Base-by-base conservation (phyloP, 2,329 filamentous ascomycete genomes). In the Lachnum nothofagi region DNA sequence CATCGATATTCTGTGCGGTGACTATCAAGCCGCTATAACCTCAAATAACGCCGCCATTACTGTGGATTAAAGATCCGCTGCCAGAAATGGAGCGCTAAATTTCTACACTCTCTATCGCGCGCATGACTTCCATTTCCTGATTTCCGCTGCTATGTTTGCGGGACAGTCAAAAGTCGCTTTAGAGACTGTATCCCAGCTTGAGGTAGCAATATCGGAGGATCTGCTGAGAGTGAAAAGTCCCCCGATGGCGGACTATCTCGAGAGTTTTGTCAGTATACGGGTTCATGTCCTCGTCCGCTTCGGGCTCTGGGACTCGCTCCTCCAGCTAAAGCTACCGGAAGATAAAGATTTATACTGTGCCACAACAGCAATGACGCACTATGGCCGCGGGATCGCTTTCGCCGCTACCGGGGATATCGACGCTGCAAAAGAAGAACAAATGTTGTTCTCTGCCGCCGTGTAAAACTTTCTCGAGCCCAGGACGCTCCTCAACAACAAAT, bases 171-270 rank as follows among this genome's bases (percentile, higher is more conserved):
- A 68, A 20, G 70, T 83, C 9, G 83, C 85, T 0, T 63, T 90
- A 2, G 75, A 84, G 0, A 82, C 83, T 0, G 77, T 78, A 0
- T 57, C 62, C 0, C 69, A 72, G 38, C 74, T 90, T 41, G 84
- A 89, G 60, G 67, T 67, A 0, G 79, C 79, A 0, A 68, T 90
- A 3, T 77, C 85, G 0, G 79, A 84, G 45, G 75, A 76, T 0
- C 65, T 90, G 3, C 70, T 91, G 0, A 76, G 78, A 0, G 71
- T 86, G 3, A 62, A 82, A 53, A 82, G 78, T 0, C 84, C 84
- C 0, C 83, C 84, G 0, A 89, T 91, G 85, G 85, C 86, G 1
- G 85, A 90, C 64, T 90, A 84, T 80, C 70, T 90, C 1, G 87
- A 91, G 65, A 77, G 78, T 1, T 89, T 88, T 55, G 66, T 86